A percentile compares a stretch with the other conserved stretches of the same genome.
Conservation (phyloP, 441 rosid genomes). For the Eutrema salsugineum region DNA sequence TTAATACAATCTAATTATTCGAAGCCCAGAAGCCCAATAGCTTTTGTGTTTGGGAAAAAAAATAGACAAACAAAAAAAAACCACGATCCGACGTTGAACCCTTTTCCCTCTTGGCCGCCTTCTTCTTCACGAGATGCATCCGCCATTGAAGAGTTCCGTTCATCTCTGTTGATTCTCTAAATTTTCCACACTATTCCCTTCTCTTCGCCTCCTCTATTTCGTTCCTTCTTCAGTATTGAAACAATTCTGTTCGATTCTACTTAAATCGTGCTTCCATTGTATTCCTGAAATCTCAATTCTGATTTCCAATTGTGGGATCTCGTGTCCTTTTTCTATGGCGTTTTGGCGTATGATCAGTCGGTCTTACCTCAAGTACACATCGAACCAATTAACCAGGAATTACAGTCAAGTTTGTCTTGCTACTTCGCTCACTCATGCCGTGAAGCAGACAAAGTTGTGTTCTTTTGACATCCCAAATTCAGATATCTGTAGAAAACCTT, state of each 20-base stretch:
- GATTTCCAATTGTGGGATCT: constrained; percentile 3
- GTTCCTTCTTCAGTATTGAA: not conserved
- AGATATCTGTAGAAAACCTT: constrained; percentile 20
- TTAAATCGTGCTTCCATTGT: not conserved
- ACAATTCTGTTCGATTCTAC: not conserved
- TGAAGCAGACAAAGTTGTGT: constrained; percentile 22
- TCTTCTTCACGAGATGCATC: not conserved
- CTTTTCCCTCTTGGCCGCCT: not conserved
- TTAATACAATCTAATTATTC: too few relatives aligned
- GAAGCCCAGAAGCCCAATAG: constrained; percentile 13
- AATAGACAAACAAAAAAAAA: not conserved
- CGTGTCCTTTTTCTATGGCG: constrained; percentile 34
- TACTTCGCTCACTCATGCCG: constrained; percentile 1
- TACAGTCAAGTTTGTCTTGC: constrained; percentile 19
- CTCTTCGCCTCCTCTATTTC: not conserved
- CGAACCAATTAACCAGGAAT: constrained; percentile 33
- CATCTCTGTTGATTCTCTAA: not conserved
- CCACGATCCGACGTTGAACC: constrained; percentile 3
- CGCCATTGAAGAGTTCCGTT: not conserved
- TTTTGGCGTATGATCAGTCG: constrained; percentile 48
- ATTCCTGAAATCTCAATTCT: not conserved
- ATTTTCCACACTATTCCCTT: not conserved
- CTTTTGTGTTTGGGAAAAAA: not conserved
- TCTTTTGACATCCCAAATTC: constrained; percentile 28
- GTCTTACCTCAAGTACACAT: constrained; percentile 42